A percentile compares a stretch with the other conserved stretches of the same genome.
phyloP scores from a whole-genome alignment of 2,329 filamentous ascomycete genomes.

The Penicillium sp. region DNA sequence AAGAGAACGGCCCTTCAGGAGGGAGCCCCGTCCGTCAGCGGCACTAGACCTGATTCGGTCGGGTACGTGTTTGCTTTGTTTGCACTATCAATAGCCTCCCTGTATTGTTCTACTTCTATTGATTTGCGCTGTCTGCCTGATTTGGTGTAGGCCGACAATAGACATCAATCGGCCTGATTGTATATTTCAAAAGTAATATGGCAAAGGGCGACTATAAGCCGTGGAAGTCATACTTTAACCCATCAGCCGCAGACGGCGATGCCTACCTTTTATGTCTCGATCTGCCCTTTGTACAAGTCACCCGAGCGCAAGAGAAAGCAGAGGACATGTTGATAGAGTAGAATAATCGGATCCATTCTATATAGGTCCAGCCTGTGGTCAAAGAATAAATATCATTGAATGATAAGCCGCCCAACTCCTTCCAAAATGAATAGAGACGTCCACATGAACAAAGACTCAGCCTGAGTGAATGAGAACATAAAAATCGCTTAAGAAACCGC shows the following conservation, averaged over 20 bases:
- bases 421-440: conserved; percentile 8
- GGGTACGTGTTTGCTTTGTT: conserved; percentile 15
- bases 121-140: neutral
- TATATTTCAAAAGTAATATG: neutral
- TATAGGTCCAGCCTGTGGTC: conserved; percentile 25
- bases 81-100: conserved; percentile 3
- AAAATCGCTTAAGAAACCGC: neutral
- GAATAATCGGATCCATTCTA: conserved; percentile 11
- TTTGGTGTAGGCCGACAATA: neutral
- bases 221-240: neutral
- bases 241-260: neutral
- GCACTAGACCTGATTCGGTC: conserved; percentile 16
- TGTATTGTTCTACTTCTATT: neutral
- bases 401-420: conserved; percentile 12
- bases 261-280: neutral
- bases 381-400: conserved; percentile 16
- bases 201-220: neutral
- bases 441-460: neutral
- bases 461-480: neutral
- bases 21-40: conserved; percentile 5
- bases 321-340: neutral
- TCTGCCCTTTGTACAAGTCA: neutral
- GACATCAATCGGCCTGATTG: neutral
- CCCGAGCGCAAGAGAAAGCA: neutral
- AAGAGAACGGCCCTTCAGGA: conserved; percentile 9